Base-by-base conservation (phyloP, 805 yeast species). In the Candida odintsovae region DNA sequence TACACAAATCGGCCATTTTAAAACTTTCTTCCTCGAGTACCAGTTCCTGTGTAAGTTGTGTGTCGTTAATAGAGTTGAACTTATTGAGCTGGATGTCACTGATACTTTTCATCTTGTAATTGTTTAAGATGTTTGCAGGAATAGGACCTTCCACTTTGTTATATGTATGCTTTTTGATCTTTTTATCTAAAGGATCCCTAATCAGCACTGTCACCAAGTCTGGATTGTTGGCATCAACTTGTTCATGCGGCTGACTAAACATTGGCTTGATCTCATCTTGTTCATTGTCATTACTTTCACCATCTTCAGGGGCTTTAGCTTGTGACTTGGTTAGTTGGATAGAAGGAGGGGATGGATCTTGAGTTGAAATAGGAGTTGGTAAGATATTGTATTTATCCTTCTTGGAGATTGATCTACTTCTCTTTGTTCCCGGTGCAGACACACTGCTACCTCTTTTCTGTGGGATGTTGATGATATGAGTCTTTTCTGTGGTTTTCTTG, bases 1-100 rank as follows among this genome's bases (percentile, higher is more conserved):
- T 82, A 65, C 94, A 86, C 43, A 86, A 65, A 47, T 86, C 92
- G 3, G 76, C 80, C 78, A 86, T 75, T 0, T 80, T 80, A 59
- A 86, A 77, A 22, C 61, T 62, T 1, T 74, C 72, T 38, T 77
- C 76, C 56, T 81, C 79, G 33, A 86, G 67, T 8, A 65, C 57
- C 29, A 78, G 71, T 15, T 70, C 62, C 16, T 72, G 65, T 18
- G 70, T 33, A 12, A 41, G 29, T 9, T 48, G 38, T 1, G 54
- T 69, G 26, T 73, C 61, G 10, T 33, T 33, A 9, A 71, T 64
- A n/a, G 70, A 68, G 22, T 63, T 66, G 12, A 75, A 50, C 49
- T 72, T 52, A 56, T 33, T 16, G 20, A 33, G 64, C 55, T 36
- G 72, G 62, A 52, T 73, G 52, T 50, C 71, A 66, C 50, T 64